phyloP scores from a whole-genome alignment of 2,329 filamentous ascomycete genomes.

The Diaporthe citriasiana region DNA sequence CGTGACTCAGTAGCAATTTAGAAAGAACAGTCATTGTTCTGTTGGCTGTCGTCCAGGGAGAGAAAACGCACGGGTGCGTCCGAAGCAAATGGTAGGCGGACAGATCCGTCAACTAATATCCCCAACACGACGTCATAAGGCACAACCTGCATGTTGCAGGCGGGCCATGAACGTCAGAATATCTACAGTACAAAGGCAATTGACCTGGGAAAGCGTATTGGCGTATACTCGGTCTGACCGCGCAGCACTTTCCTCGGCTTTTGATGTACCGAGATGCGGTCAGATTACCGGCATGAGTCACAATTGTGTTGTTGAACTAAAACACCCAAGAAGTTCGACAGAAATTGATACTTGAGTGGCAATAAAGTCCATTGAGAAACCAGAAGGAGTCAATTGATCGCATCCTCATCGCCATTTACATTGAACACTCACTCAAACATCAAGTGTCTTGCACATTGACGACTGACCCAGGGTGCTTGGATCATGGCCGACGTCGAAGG shows the following conservation, averaged over 20 bases:
- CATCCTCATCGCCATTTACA: neutral
- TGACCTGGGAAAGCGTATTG: neutral
- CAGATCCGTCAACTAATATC: neutral
- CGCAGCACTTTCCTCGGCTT: neutral
- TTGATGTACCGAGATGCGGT: neutral
- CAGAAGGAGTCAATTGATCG: neutral
- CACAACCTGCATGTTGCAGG: too few relatives aligned
- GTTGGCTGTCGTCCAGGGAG: neutral
- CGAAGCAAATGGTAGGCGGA: neutral
- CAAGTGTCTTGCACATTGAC: neutral
- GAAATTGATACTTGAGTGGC: neutral
- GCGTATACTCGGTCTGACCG: neutral
- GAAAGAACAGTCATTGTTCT: neutral
- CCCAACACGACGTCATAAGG: neutral
- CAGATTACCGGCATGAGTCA: conserved; percentile 15
- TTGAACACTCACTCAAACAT: neutral
- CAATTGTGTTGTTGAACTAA: neutral
- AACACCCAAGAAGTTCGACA: neutral
- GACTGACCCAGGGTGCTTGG: neutral
- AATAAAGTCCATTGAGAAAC: neutral
- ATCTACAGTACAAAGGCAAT: neutral
- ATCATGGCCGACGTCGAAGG: conserved; percentile 26
- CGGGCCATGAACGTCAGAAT: neutral
- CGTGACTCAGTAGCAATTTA: neutral
- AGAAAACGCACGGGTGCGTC: neutral